A percentile compares a stretch with the other conserved stretches of the same genome.
phyloP scores from a whole-genome alignment of 768 basidiomycete genomes.

The Sarcodon aspratus region DNA sequence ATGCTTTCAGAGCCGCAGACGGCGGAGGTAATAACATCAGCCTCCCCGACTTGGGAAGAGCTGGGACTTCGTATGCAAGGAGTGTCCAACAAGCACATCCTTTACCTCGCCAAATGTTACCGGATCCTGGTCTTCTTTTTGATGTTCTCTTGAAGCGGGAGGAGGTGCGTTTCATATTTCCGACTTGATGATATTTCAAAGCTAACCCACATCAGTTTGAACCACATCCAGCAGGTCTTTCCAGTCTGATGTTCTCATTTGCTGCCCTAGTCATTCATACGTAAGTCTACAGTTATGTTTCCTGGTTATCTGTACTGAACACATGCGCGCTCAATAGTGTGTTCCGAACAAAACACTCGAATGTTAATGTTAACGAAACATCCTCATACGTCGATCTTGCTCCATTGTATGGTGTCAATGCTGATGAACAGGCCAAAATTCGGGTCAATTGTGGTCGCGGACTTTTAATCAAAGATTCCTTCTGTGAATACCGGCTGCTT shows the following conservation, averaged over 20 bases:
- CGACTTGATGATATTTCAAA: neutral
- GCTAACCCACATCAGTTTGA: conserved; percentile 36
- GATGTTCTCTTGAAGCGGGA: conserved; percentile 70
- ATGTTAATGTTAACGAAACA: conserved; percentile 69
- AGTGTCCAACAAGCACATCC: conserved; percentile 66
- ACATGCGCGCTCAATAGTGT: conserved; percentile 30
- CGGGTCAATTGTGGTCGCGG: conserved; percentile 54
- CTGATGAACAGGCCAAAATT: conserved; percentile 45
- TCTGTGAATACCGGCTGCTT: conserved; percentile 69
- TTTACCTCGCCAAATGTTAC: conserved; percentile 55
- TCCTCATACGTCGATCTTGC: conserved; percentile 81
- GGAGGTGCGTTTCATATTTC: conserved; percentile 28
- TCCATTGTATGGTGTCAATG: conserved; percentile 71
- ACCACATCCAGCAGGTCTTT: conserved; percentile 69
- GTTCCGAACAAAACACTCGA: conserved; percentile 68
- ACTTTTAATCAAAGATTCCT: conserved; percentile 54
- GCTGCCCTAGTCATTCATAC: conserved; percentile 76
- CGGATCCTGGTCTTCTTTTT: conserved; percentile 72
- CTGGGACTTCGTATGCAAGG: conserved; percentile 70
- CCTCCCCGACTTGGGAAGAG: conserved; percentile 64
- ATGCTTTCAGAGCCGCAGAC: conserved; percentile 64
- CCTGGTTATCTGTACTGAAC: neutral
- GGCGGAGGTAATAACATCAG: conserved; percentile 68
- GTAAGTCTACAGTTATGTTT: conserved; percentile 19
- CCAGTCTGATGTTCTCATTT: conserved; percentile 71